These are phyloP conservation scores for Yamadazyma insecticola DNA, from an alignment of 805 yeast genomes.

Conservation along the genomic window DNA sequence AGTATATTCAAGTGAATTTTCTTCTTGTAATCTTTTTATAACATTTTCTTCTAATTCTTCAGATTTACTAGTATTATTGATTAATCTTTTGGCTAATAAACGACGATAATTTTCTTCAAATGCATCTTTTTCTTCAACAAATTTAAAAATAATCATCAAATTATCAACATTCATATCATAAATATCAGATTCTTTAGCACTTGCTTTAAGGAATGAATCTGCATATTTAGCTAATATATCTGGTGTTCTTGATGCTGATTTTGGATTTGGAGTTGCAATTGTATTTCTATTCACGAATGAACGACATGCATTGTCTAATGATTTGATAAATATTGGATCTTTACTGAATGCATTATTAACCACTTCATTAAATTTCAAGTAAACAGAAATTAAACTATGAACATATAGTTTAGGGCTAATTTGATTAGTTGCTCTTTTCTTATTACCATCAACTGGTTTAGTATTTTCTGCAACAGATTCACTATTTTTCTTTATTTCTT, in stretches of 20 bases:
- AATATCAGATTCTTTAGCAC: slow-evolving; percentile 62
- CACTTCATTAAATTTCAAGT: slow-evolving; percentile 60
- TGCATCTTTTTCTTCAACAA: slow-evolving; percentile 89
- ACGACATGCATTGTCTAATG: slow-evolving; percentile 86
- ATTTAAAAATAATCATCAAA: slow-evolving; percentile 80
- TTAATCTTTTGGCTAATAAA: slow-evolving; percentile 80
- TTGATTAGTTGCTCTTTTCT: slow-evolving; percentile 12
- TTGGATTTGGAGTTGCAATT: slow-evolving; percentile 66
- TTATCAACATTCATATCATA: slow-evolving; percentile 80
- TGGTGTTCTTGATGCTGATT: slow-evolving; percentile 73
- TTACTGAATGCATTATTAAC: slow-evolving; percentile 65
- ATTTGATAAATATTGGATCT: slow-evolving; percentile 75
- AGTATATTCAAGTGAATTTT: slow-evolving; percentile 88
- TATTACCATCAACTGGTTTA: slow-evolving; percentile 6
- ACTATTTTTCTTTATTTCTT: slow-evolving; percentile 41
- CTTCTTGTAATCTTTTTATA: slow-evolving; percentile 81
- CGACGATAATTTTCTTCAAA: slow-evolving; percentile 93
- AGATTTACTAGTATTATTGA: slow-evolving; percentile 78
- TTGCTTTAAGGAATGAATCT: slow-evolving; percentile 75
- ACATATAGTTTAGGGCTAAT: slow-evolving; percentile 78
- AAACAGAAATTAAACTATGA: slow-evolving; percentile 67
- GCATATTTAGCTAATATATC: slow-evolving; percentile 87
- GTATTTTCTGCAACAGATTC: too few relatives aligned
- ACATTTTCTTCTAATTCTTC: slow-evolving; percentile 83
- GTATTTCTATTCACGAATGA: slow-evolving; percentile 76